Conservation (phyloP, 331 rosid genomes). For the Spiraea crenata region DNA sequence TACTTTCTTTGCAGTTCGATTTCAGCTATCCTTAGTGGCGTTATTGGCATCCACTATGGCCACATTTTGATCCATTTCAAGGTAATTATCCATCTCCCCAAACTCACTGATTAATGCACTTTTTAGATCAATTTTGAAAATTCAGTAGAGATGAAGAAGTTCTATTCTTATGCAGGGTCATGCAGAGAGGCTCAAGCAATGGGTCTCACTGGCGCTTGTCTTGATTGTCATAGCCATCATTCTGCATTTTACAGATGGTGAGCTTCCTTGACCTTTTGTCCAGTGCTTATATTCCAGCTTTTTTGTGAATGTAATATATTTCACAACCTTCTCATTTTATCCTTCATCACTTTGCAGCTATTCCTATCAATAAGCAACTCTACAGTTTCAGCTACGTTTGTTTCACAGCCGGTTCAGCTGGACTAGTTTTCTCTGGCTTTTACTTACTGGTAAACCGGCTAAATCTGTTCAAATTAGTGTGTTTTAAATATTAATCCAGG, state of each 20-base stretch:
- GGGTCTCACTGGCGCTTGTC: conserved; percentile 67
- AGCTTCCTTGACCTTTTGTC: conserved; percentile 8
- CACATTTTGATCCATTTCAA: conserved; percentile 85
- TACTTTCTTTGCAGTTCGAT: conserved; percentile 49
- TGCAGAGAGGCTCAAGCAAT: conserved; percentile 77
- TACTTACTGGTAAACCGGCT: conserved; percentile 54
- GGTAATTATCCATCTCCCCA: conserved; percentile 33
- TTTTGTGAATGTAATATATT: not conserved
- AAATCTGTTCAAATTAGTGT: not conserved
- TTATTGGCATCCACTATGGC: conserved; percentile 87
- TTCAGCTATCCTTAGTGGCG: conserved; percentile 74
- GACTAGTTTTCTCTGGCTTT: conserved; percentile 68
- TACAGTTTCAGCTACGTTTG: conserved; percentile 92
- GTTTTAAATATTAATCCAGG: not conserved
- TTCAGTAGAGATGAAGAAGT: not conserved
- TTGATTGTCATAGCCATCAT: conserved; percentile 58
- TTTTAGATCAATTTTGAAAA: conserved; percentile 8
- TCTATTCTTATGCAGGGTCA: conserved; percentile 49
- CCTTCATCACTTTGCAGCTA: conserved; percentile 42
- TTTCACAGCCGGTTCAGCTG: conserved; percentile 90
- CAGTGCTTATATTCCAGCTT: not conserved
- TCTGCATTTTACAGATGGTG: conserved; percentile 80
- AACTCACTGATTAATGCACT: not conserved
- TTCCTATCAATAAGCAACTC: conserved; percentile 89
- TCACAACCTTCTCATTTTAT: not conserved